These are phyloP conservation scores for Lodderomyces oxycetoniae DNA, from an alignment of 1,139 yeast genomes.

Conservation along the genomic window DNA sequence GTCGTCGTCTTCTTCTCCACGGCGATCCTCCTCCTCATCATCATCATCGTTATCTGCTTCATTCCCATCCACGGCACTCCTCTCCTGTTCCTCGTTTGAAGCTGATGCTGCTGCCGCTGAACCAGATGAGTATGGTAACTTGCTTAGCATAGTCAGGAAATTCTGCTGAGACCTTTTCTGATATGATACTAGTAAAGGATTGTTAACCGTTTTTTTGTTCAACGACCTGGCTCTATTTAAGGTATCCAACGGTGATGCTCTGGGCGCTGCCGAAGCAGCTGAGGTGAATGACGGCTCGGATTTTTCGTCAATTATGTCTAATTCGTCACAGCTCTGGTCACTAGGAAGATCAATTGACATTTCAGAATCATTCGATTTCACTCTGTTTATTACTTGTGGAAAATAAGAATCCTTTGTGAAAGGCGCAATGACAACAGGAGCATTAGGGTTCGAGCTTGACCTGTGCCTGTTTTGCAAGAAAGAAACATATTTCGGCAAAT, in stretches of 20 bases:
- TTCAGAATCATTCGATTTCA: slow-evolving; percentile 17
- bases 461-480: slow-evolving; percentile 16
- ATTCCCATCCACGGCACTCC: slow-evolving; percentile 5
- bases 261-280: slow-evolving; percentile 3
- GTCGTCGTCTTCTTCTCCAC: slow-evolving; percentile 11
- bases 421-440: slow-evolving; percentile 15
- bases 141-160: slow-evolving; percentile 2
- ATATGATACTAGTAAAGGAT: slow-evolving; percentile 12
- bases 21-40: slow-evolving; percentile 4
- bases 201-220: slow-evolving; percentile 21
- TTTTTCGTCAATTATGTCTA: slow-evolving; percentile 25
- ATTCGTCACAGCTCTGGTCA: slow-evolving; percentile 19
- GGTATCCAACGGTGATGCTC: slow-evolving; percentile 18
- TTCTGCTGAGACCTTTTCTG: slow-evolving; percentile 18
- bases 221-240: slow-evolving; percentile 29
- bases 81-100: slow-evolving; percentile 3
- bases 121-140: slow-evolving; percentile 1
- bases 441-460: slow-evolving; percentile 20
- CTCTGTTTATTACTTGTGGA: slow-evolving; percentile 20
- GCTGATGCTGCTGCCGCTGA: slow-evolving; percentile 4
- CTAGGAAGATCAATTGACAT: slow-evolving; percentile 17
- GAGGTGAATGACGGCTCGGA: slow-evolving; percentile 6
- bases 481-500: slow-evolving; percentile 22
- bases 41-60: slow-evolving; percentile 3
- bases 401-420: slow-evolving; percentile 29